These are phyloP conservation scores for Orychophragmus violaceus DNA, from an alignment of 345 rosid genomes.

Conservation along the genomic window DNA sequence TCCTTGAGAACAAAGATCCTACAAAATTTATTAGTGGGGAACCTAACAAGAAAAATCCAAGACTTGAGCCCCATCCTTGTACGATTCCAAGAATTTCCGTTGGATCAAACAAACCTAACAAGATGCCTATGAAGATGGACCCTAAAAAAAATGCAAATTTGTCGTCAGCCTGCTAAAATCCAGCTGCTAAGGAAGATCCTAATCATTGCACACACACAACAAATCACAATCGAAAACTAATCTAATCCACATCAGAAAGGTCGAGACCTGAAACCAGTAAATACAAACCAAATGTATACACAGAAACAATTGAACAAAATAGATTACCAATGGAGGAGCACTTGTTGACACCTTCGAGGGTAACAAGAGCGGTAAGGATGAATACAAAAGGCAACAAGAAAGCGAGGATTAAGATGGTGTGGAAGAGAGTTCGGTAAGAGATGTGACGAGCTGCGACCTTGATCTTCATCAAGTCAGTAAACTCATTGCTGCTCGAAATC, in stretches of 20 bases:
- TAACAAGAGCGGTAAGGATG: slow-evolving; percentile 95
- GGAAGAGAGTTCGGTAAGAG: slow-evolving; percentile 94
- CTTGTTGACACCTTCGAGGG: slow-evolving; percentile 99
- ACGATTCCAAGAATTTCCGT: slow-evolving; percentile 10
- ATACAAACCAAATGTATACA: background rate
- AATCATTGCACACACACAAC: background rate
- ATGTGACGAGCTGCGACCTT: slow-evolving; percentile 99
- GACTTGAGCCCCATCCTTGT: slow-evolving; percentile 16
- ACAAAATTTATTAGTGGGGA: slow-evolving; percentile 20
- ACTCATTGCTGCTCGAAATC: slow-evolving; percentile 94
- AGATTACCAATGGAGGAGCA: slow-evolving; percentile 94
- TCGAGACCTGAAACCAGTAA: slow-evolving; percentile 6
- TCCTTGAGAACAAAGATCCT: slow-evolving; percentile 2
- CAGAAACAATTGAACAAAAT: background rate
- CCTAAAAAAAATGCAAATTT: background rate
- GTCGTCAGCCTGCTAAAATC: background rate
- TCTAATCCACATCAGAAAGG: background rate
- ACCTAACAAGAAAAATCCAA: slow-evolving; percentile 27
- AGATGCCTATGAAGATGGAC: background rate
- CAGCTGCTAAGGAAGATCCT: background rate
- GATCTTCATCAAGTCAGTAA: slow-evolving; percentile 99
- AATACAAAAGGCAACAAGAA: slow-evolving; percentile 97
- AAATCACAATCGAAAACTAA: background rate
- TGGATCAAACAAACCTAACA: slow-evolving; percentile 11
- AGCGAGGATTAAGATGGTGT: slow-evolving; percentile 91